Percentiles rank a stretch among this genome's conserved stretches.
These are phyloP conservation scores for Fusarium solani-melongenae DNA, from an alignment of 2,329 filamentous ascomycete species.

Conservation along the genomic window DNA sequence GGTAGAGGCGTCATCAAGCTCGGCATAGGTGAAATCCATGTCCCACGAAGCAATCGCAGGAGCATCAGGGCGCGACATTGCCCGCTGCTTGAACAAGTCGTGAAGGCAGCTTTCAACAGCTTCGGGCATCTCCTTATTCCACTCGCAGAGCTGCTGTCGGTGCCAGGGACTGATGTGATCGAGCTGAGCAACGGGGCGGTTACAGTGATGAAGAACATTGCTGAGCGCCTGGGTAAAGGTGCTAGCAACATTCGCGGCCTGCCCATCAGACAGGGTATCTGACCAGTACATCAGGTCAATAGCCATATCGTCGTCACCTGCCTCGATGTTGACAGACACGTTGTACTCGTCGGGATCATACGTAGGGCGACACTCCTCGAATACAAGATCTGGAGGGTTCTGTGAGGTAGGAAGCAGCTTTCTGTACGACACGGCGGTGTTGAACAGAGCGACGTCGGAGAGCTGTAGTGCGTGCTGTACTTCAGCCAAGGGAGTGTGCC, in stretches of 20 bases:
- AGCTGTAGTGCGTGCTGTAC: slow-evolving; percentile 38
- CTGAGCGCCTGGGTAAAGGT: slow-evolving; percentile 29
- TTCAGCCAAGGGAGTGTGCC: slow-evolving; percentile 22
- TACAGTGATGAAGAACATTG: slow-evolving; percentile 25
- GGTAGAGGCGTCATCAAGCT: slow-evolving; percentile 26
- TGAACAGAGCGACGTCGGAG: slow-evolving; percentile 36
- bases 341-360: slow-evolving; percentile 40
- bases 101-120: slow-evolving; percentile 26
- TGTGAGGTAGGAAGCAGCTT: slow-evolving; percentile 21
- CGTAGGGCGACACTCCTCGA: slow-evolving; percentile 38
- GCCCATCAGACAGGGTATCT: slow-evolving; percentile 27
- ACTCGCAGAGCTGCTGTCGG: not conserved
- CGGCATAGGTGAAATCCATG: slow-evolving; percentile 21
- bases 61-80: not conserved
- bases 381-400: slow-evolving; percentile 23
- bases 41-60: slow-evolving; percentile 37
- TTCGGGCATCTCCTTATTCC: slow-evolving; percentile 18
- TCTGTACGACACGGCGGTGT: slow-evolving; percentile 40
- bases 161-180: slow-evolving; percentile 18
- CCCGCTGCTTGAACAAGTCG: slow-evolving; percentile 21
- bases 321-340: slow-evolving; percentile 36
- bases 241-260: slow-evolving; percentile 31
- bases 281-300: slow-evolving; percentile 41
- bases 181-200: slow-evolving; percentile 16
- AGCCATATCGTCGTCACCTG: slow-evolving; percentile 29